Conservation (phyloP, 176 grass and related monocot genomes). For the Tillandsia fasciculata region DNA sequence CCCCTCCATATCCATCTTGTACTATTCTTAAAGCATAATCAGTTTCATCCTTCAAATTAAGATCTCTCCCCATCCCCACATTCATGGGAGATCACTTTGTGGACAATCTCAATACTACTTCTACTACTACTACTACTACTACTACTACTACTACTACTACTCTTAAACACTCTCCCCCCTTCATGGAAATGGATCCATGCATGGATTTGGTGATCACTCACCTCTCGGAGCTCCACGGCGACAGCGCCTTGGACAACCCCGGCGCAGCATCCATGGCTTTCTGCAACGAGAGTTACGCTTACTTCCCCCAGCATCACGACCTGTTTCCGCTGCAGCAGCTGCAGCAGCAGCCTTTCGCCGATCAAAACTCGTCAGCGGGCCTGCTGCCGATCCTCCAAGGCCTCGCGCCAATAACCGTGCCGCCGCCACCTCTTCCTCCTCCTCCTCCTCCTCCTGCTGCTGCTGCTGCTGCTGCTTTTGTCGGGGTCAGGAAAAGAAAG, state of each 20-base stretch:
- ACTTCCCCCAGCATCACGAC: conserved; percentile 3
- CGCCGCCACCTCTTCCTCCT: background rate
- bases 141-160: background rate
- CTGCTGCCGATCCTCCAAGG: background rate
- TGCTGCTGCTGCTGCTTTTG: background rate
- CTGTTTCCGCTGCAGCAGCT: background rate
- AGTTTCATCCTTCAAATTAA: background rate
- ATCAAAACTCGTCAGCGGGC: background rate
- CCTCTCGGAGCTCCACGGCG: conserved; percentile 5
- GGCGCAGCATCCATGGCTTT: background rate
- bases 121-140: background rate
- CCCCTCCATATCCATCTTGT: background rate
- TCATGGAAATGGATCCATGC: conserved; percentile 11
- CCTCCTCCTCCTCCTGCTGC: background rate
- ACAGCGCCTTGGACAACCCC: background rate
- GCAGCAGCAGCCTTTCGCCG: background rate
- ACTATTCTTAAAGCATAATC: background rate
- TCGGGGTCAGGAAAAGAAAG: background rate
- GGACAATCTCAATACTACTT: background rate
- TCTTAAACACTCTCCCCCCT: background rate
- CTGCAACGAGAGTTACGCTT: conserved; percentile 3
- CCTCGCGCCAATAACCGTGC: background rate
- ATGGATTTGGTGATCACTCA: conserved; percentile 5
- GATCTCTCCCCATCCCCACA: background rate
- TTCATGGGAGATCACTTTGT: background rate